Conservation (phyloP, 2,329 filamentous ascomycete species). For the Ophiostoma triangulosporum region DNA sequence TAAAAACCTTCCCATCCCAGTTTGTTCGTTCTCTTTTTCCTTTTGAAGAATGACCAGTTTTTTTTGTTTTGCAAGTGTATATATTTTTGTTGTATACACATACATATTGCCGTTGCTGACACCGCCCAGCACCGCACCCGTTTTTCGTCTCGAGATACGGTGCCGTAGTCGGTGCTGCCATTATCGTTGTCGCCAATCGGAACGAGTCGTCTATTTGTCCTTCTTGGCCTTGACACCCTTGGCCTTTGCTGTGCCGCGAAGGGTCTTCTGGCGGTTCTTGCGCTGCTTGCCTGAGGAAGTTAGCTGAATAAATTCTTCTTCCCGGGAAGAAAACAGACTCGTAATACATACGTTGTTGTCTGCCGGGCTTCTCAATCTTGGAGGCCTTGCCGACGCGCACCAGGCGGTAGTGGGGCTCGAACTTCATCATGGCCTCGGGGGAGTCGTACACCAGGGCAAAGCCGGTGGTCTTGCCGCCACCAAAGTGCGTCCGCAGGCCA, state of each 20-base stretch:
- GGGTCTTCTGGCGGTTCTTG: conserved; percentile 99
- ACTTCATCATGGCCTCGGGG: conserved; percentile 97
- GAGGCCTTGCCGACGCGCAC: conserved; percentile 81
- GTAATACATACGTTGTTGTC: conserved; percentile 87
- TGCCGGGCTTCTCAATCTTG: conserved; percentile 94
- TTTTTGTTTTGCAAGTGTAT: background rate
- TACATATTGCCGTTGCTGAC: background rate
- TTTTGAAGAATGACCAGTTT: background rate
- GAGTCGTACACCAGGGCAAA: conserved; percentile 99
- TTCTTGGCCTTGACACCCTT: conserved; percentile 94
- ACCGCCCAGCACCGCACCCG: background rate
- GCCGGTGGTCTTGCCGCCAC: conserved; percentile 99
- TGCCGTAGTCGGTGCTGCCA: background rate
- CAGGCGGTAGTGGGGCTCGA: conserved; percentile 96
- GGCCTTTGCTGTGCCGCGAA: conserved; percentile 94
- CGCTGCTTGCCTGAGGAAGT: conserved; percentile 82
- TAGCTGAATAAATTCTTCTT: too few relatives aligned
- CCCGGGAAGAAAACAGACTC: background rate
- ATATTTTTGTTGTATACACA: background rate
- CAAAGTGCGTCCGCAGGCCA: conserved; percentile 95
- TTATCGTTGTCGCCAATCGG: background rate
- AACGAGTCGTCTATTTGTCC: conserved; percentile 56
- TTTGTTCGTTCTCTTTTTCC: background rate
- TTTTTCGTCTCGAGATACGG: background rate
- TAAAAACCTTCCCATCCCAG: conserved; percentile 2